A percentile compares a stretch with the other conserved stretches of the same genome.
Conservation (phyloP, 2,329 filamentous ascomycete species). For the Trichophyton schoenleinii region DNA sequence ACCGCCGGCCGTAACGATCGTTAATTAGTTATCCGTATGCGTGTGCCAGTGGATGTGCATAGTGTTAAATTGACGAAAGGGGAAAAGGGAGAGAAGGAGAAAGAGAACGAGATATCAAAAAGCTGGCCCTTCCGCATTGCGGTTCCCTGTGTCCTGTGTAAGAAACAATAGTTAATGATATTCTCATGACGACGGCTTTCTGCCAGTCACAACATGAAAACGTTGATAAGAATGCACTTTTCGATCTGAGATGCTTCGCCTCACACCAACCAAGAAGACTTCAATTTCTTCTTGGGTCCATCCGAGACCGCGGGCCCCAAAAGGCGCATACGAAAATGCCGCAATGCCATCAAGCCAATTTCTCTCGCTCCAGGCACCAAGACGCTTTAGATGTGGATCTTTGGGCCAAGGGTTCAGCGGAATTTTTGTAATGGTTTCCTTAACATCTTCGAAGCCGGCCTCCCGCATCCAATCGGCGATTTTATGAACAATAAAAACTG, state of each 20-base stretch:
- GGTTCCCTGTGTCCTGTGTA: slow-evolving; percentile 5
- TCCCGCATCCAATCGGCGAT: slow-evolving; percentile 15
- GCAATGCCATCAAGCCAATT: slow-evolving; percentile 35
- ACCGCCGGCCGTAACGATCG: neutral
- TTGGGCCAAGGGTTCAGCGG: slow-evolving; percentile 21
- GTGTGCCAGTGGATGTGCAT: neutral
- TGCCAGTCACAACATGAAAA: slow-evolving; percentile 27
- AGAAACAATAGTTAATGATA: neutral
- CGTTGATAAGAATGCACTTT: slow-evolving; percentile 32
- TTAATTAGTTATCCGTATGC: neutral
- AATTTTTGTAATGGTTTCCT: slow-evolving; percentile 12
- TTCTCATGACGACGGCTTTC: slow-evolving; percentile 12
- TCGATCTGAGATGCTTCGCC: slow-evolving; percentile 30
- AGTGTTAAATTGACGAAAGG: neutral
- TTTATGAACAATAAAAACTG: slow-evolving; percentile 41
- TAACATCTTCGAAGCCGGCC: slow-evolving; percentile 18
- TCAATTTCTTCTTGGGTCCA: slow-evolving; percentile 37
- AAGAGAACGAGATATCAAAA: neutral
- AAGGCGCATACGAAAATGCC: slow-evolving; percentile 34
- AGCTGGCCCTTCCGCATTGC: neutral
- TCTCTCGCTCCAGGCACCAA: slow-evolving; percentile 39
- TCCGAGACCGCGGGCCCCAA: slow-evolving; percentile 25
- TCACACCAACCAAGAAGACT: slow-evolving; percentile 34
- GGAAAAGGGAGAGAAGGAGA: no score
- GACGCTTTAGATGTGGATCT: slow-evolving; percentile 31